Base-by-base conservation (phyloP, 371 early-diverging fungal genomes). In the Modicella reniformis region DNA sequence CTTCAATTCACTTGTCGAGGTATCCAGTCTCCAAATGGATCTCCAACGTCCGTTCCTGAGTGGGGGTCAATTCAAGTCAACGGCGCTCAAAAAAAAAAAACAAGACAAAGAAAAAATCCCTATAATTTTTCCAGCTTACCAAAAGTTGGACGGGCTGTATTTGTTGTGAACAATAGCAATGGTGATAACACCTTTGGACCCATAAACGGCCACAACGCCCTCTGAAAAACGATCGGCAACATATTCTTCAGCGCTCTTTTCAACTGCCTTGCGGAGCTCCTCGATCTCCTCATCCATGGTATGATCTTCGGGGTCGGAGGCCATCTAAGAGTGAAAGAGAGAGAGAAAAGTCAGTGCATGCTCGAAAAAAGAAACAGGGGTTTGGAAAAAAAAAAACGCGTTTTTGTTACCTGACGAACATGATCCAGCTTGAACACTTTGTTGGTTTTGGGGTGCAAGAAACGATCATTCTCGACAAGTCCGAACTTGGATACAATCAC, bases 31-130 rank as follows among this genome's bases (percentile, higher is more conserved):
- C 95, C 96, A 98, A 26, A 86, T 75, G 9, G 96, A 90, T 32
- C 92, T 86, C 96, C 96, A 96, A 72, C 95, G 87, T 51, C 96
- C 98, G 81, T 95, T 96, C 92, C 93, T 91, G 37, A 13, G 13
- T 37, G 13, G 37, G 6, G 8, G 13, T 37, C 6, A 37, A 13
- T 6, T 37, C 13, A n/a, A n/a, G n/a, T n/a, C n/a, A n/a, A n/a
- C n/a, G n/a, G n/a, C n/a, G n/a, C n/a, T n/a, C n/a, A n/a, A n/a
- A n/a, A n/a, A n/a, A n/a, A n/a, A n/a, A n/a, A n/a, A n/a, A n/a
- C n/a, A n/a, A n/a, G n/a, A n/a, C n/a, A n/a, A n/a, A n/a, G n/a
- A 62, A 32, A 23, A 56, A 10, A 32, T 2, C 15, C 19, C 3
- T 13, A 33, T 4, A 32, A 56, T 29, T 2, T 44, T 28, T 5